Evolutionary conservation across 225 moss, liverwort and hornwort genomes (phyloP).

Genomic region (Pleurozium schreberi): DNA sequence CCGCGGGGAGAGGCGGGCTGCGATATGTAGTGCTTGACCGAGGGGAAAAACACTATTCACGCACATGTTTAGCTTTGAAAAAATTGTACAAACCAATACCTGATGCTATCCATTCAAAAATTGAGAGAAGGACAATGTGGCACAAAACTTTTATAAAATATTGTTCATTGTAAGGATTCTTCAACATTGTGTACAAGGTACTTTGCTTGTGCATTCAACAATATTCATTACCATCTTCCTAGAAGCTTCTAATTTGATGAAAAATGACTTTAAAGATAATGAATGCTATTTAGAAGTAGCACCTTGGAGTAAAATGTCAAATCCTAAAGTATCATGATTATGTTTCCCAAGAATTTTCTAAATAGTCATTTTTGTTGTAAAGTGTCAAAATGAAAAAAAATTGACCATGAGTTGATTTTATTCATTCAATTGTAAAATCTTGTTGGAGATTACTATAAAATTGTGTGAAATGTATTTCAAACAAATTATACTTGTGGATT

Average conservation of each 20-base stretch:
- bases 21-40: no score
- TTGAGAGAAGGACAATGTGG: no score
- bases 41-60: no score
- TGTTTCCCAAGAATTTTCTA: background rate
- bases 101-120: no score
- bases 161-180: background rate
- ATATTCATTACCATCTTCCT: background rate
- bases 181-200: background rate
- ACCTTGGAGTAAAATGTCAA: background rate
- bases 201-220: background rate
- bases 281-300: background rate
- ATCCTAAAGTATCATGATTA: background rate
- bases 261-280: background rate
- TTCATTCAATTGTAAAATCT: background rate
- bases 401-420: background rate
- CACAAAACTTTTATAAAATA: background rate
- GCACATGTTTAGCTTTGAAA: no score
- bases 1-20: no score
- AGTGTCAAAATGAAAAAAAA: background rate
- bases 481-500: fast-evolving
- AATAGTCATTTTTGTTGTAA: background rate
- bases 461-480: background rate
- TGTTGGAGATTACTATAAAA: no score
- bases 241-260: background rate
- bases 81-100: no score